Evolutionary conservation across 208 protist species (phyloP).

Genomic region (Crithidia fasciculata): DNA sequence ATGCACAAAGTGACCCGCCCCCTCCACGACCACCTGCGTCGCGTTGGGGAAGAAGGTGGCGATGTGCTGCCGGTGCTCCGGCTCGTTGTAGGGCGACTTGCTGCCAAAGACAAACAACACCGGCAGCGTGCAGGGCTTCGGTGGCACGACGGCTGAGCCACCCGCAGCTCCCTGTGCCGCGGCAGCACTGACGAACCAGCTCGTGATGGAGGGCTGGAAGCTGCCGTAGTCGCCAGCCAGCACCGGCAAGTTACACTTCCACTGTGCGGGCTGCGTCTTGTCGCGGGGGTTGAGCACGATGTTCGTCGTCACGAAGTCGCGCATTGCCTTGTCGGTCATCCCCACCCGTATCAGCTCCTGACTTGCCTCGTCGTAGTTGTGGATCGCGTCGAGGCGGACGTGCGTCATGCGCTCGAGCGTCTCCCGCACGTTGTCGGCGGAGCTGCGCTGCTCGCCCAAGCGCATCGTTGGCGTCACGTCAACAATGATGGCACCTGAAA

Average conservation of each 20-base stretch:
- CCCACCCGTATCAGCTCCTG: constrained; percentile 65
- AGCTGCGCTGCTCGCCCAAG: constrained; percentile 29
- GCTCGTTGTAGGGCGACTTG: constrained; percentile 76
- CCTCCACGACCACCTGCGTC: constrained; percentile 62
- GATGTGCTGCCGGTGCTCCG: constrained; percentile 42
- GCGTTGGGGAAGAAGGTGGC: constrained; percentile 67
- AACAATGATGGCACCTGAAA: constrained; percentile 78
- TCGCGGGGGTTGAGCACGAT: constrained; percentile 40
- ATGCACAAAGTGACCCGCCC: constrained; percentile 86
- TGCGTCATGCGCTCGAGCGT: constrained; percentile 65
- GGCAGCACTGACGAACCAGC: constrained; percentile 37
- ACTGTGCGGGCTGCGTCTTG: constrained; percentile 34
- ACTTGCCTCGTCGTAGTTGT: constrained; percentile 52
- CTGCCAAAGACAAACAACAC: constrained; percentile 88
- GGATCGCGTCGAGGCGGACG: constrained; percentile 53
- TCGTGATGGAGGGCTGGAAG: constrained; percentile 57
- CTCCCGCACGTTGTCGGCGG: constrained; percentile 33
- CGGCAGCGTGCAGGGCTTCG: constrained; percentile 63
- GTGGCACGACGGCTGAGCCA: constrained; percentile 17
- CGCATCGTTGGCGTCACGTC: constrained; percentile 69
- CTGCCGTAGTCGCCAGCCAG: constrained; percentile 48
- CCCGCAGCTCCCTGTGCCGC: too few relatives aligned
- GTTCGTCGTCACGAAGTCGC: constrained; percentile 84
- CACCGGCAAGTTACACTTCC: constrained; percentile 66
- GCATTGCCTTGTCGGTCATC: constrained; percentile 65